These are phyloP conservation scores for Trichomonas tenax DNA, from an alignment of 208 protist genomes.

Conservation along the genomic window DNA sequence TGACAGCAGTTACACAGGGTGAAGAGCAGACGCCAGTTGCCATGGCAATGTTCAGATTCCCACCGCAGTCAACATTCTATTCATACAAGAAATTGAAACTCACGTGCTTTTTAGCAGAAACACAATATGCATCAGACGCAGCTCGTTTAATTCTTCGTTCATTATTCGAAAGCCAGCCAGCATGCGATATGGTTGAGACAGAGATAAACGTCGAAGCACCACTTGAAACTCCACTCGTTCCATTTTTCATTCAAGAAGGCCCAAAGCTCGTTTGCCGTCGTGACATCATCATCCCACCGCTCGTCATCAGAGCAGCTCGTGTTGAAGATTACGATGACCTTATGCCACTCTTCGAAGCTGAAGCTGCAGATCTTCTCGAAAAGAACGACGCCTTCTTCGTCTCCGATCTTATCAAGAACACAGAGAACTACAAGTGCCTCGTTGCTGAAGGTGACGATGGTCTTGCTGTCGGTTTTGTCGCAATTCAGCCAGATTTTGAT, in stretches of 20 bases:
- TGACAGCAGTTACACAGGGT: neutral
- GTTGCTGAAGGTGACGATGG: neutral
- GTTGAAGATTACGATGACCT: constrained; percentile 20
- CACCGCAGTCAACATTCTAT: neutral
- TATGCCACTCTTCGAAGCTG: neutral
- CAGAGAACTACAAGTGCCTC: neutral
- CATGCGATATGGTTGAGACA: neutral
- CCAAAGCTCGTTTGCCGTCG: neutral
- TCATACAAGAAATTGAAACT: neutral
- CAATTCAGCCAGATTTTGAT: neutral
- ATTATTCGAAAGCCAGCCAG: neutral
- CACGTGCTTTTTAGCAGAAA: neutral
- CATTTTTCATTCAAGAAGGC: neutral
- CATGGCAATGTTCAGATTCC: neutral
- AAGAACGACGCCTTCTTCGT: neutral
- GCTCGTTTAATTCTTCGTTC: neutral
- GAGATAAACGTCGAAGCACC: neutral
- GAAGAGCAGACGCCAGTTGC: neutral
- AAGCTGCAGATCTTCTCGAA: constrained; percentile 8
- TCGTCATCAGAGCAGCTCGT: neutral
- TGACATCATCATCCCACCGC: neutral
- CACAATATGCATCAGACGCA: neutral
- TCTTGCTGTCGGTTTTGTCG: neutral
- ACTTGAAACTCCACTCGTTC: neutral
- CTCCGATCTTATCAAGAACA: neutral